Base-by-base conservation (phyloP, 1,284 basidiomycete genomes). In the Cryptococcus maquisensis region DNA sequence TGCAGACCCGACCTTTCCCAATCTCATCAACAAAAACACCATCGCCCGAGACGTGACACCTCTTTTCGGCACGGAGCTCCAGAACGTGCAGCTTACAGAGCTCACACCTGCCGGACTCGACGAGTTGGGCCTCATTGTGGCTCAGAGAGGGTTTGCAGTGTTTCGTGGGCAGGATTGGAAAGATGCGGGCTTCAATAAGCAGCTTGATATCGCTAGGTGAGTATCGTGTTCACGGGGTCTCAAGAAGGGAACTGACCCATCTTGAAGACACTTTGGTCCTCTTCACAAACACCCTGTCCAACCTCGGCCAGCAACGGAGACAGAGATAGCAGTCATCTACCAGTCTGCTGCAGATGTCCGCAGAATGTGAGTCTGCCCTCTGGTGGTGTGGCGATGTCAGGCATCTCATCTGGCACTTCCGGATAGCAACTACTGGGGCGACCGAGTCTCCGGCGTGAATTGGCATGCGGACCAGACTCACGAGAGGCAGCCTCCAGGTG, bases 401-500 rank as follows among this genome's bases (percentile, higher is more conserved):
- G 47, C 3, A 28, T 42, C 16, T 7, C 28, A 20, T 4, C 21
- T 48, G 21, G 21, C 20, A 15, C 13, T 4, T 20, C 32, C 3
- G n/a, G n/a, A n/a, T 15, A 56, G 50, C 13, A 52, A 57, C 38
- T 57, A 49, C 20, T 57, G 52, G 56, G 52, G 51, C 6, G 40
- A 50, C 23, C 50, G 51, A 8, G 35, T 44, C 9, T 46, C 42
- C 4, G 47, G 47, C 7, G 32, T 57, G 15, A 50, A 49, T 32
- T 58, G 56, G 52, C 56, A 58, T 49, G 39, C 40, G 12, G 56
- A 58, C 36, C 56, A 58, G 44, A 50, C 37, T 13, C 41, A 54
- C 23, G 56, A 58, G 38, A 32, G 24, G 10, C 51, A 58, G 21
- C 56, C 56, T 15, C 56, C 56, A 20, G 47, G 37, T 15, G 35